These are phyloP conservation scores for Salvia rosmarinus DNA, from an alignment of 257 asterid species.

Conservation along the genomic window DNA sequence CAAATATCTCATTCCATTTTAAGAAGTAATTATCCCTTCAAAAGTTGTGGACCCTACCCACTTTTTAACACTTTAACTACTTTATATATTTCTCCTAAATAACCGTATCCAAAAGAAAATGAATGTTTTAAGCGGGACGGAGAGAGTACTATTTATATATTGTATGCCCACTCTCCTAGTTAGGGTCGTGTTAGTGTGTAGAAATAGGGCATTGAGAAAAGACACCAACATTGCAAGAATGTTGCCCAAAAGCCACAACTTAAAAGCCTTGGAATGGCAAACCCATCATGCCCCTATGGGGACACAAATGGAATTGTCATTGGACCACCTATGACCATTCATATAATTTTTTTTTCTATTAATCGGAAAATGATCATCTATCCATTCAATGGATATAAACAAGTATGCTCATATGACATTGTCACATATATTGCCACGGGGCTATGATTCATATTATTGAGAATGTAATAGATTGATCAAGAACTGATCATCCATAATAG, in stretches of 20 bases:
- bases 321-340: conserved; percentile 46
- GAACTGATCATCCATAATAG: no score
- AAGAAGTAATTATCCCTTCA: no score
- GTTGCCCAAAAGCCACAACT: conserved; percentile 46
- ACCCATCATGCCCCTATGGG: conserved; percentile 49
- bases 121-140: no score
- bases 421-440: neutral
- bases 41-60: no score
- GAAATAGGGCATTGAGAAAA: conserved; percentile 27
- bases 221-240: conserved; percentile 34
- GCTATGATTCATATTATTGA: neutral
- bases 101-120: no score
- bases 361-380: neutral
- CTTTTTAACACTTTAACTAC: no score
- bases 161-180: conserved; percentile 16
- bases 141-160: no score
- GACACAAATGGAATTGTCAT: conserved; percentile 39
- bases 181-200: conserved; percentile 19
- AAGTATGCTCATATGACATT: neutral
- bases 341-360: no score
- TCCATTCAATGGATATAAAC: no score
- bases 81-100: no score
- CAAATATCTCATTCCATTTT: no score
- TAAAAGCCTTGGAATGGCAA: conserved; percentile 56
- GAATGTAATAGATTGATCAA: no score